Conservation (phyloP, 2,329 filamentous ascomycete species). For the Alternaria triticimaculans region DNA sequence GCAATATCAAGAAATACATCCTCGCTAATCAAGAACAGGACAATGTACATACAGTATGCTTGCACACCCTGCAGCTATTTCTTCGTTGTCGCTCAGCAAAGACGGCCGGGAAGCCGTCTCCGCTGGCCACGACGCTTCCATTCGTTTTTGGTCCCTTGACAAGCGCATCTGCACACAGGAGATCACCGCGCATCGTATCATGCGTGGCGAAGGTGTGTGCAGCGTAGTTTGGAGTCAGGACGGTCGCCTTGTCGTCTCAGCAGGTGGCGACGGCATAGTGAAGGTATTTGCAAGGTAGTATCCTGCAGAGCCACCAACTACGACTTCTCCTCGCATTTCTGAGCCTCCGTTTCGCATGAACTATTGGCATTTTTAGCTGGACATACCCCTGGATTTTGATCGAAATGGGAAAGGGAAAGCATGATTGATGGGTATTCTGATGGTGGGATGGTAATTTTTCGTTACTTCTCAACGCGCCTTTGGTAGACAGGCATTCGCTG, state of each 20-base stretch:
- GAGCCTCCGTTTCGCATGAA: slow-evolving; percentile 14
- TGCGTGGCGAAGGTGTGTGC: slow-evolving; percentile 96
- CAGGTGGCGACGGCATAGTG: slow-evolving; percentile 91
- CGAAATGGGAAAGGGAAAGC: slow-evolving; percentile 6
- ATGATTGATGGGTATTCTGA: slow-evolving; percentile 22
- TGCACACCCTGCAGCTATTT: slow-evolving; percentile 91
- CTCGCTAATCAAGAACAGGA: slow-evolving; percentile 61
- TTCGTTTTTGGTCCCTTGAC: slow-evolving; percentile 96
- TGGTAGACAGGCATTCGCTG: neutral
- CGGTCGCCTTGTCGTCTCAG: slow-evolving; percentile 91
- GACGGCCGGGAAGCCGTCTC: slow-evolving; percentile 95
- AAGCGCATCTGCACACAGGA: slow-evolving; percentile 96
- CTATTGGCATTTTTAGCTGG: slow-evolving; percentile 29
- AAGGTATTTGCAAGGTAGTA: slow-evolving; percentile 73
- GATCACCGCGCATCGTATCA: slow-evolving; percentile 88
- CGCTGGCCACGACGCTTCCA: slow-evolving; percentile 91
- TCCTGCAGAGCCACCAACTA: slow-evolving; percentile 11
- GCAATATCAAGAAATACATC: slow-evolving; percentile 5
- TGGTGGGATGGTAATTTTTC: slow-evolving; percentile 21
- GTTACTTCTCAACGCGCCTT: slow-evolving; percentile 8
- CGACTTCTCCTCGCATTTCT: slow-evolving; percentile 13
- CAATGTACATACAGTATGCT: slow-evolving; percentile 99
- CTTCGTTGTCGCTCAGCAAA: slow-evolving; percentile 86
- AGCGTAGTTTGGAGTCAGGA: slow-evolving; percentile 95
- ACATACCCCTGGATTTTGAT: slow-evolving; percentile 18